These are phyloP conservation scores for Saturnispora sanitii DNA, from an alignment of 805 yeast genomes.

Conservation along the genomic window DNA sequence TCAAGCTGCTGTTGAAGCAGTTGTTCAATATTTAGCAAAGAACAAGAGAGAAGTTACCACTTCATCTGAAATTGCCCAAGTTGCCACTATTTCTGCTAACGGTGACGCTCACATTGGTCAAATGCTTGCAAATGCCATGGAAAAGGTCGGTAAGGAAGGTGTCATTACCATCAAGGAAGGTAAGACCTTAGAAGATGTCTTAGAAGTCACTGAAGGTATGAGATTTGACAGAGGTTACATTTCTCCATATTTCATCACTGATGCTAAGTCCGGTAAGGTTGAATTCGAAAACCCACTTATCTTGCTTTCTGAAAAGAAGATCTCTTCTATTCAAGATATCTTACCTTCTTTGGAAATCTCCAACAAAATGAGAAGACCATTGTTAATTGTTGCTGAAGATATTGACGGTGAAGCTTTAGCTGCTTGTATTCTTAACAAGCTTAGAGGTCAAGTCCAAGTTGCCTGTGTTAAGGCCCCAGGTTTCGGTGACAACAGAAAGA, in stretches of 20 bases:
- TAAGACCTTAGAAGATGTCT: constrained; percentile 90
- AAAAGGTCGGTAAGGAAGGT: constrained; percentile 98
- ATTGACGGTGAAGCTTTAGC: constrained; percentile 98
- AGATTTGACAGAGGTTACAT: constrained; percentile 96
- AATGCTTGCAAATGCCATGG: constrained; percentile 91
- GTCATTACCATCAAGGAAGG: constrained; percentile 97
- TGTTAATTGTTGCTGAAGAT: constrained; percentile 89
- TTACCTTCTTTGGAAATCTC: constrained; percentile 90
- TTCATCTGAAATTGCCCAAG: constrained; percentile 92
- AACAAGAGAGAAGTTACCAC: constrained; percentile 92
- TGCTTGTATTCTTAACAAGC: constrained; percentile 92
- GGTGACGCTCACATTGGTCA: constrained; percentile 91
- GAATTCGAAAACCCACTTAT: constrained; percentile 91
- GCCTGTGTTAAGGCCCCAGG: constrained; percentile 98
- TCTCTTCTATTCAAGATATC: constrained; percentile 81
- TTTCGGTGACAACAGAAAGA: constrained; percentile 97
- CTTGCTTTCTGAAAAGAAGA: constrained; percentile 84
- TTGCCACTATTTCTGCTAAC: constrained; percentile 95
- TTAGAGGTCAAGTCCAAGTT: constrained; percentile 97
- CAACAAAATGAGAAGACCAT: constrained; percentile 86
- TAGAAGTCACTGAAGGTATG: constrained; percentile 98
- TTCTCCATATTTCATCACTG: constrained; percentile 93
- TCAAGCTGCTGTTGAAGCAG: constrained; percentile 93
- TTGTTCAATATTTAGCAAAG: constrained; percentile 69
- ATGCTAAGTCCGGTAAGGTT: constrained; percentile 84